Base-by-base conservation (phyloP, 2,329 filamentous ascomycete species). In the Botrytis squamosa region DNA sequence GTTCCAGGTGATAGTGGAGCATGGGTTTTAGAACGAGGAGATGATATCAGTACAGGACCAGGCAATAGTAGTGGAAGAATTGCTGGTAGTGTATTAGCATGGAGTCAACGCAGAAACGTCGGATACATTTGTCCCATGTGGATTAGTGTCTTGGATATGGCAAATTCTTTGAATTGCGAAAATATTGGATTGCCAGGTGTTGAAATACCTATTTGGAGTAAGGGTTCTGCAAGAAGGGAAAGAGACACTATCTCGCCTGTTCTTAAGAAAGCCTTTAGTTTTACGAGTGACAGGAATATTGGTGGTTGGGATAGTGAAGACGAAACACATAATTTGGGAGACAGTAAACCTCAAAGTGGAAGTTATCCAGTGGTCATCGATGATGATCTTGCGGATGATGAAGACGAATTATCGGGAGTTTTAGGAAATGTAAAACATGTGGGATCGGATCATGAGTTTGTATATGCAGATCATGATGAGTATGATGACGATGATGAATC, bases 81-180 rank as follows among this genome's bases (percentile, higher is more conserved):
- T 4, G 96, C 93, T 78, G 95, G 95, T 0, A 95, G 98, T 79
- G 93, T 98, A 0, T 86, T 98, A 20, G 95, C 95, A 0, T 97
- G 92, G 90, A 95, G 92, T 77, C 88, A 90, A 76, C 89, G 91
- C 75, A 95, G 93, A 80, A 89, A 89, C 60, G 91, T 94, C 8
- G 94, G 94, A 0, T 98, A 97, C 81, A 96, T 98, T 75, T 96
- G 94, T 75, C 95, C 95, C 0, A 98, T 98, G 95, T 93, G 98
- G 73, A 88, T 98, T 3, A 84, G 97, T 20, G 86, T 98, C 18
- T 88, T 92, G 42, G 95, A 98, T 80, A 97, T 98, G 73, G 91
- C 90, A 42, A 89, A 92, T 75, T 94, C 92, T 0, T 85, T 98
- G 0, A 88, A 90, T 36, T 93, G 93, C 0, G 83, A 83, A 1